Evolutionary conservation across 1,284 basidiomycete genomes (phyloP), one percentile per base, ranked within the genome.

Genomic region (Trametes hirsuta): DNA sequence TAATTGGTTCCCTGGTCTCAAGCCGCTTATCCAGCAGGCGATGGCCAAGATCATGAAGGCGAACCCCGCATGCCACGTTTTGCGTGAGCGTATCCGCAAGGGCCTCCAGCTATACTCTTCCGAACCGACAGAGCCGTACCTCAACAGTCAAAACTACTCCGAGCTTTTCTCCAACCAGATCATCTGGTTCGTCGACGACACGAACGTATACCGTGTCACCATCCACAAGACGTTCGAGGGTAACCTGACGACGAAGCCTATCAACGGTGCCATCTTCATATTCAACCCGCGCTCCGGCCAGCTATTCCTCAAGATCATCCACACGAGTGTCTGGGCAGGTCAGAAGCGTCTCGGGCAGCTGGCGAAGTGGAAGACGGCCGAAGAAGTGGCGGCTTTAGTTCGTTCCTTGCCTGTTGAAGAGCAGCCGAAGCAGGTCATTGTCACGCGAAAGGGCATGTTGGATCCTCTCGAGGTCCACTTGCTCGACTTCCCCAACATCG

Each of bases 1-100:
- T 62, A 97, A 97, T 74, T 99, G 95, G 95, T 98, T 98, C 91
- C 97, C 97, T 15, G 97, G 97, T 55, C 87, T 97, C 84, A 99
- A 99, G 80, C 95, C 97, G 4, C 84, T 99, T 62, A 90, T 99
- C 64, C 97, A 98, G 77, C 96, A 98, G 78, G 97, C 97, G 3
- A 98, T 99, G 95, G 94, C 93, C 46, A 99, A 99, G 85, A 94
- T 99, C 76, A 97, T 98, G 95, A 97, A 97, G 75, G 95, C 95
- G 47, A 97, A 97, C 70, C 97, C 97, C 10, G 97, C 97, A n/a
- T 89, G 94, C 57, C 97, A 98, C 73, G 97, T 99, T 37, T 80
- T 99, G 58, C 92, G 97, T 53, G 97, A 99, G 79, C 97, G 97
- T 80, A 97, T 99, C 70, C 87, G 97, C 70, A 99, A 99, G 81